Conservation (phyloP, 176 grass and related monocot genomes). For the Phoenix roebelenii region DNA sequence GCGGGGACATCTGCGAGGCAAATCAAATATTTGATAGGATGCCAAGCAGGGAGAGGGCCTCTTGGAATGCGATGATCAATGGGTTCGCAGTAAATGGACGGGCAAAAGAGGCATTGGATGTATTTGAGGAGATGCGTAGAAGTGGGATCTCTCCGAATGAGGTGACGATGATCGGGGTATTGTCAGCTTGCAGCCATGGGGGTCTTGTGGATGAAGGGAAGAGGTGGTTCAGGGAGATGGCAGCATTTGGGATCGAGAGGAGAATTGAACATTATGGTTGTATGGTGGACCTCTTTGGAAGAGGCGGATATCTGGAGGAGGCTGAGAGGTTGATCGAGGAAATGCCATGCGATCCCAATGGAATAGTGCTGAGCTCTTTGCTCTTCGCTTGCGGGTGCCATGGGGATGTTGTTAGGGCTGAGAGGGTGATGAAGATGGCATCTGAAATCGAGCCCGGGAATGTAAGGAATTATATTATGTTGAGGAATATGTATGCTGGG, state of each 20-base stretch:
- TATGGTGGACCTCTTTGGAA: constrained; percentile 24
- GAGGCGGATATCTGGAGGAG: constrained; percentile 16
- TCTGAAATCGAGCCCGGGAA: constrained; percentile 15
- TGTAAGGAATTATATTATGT: constrained; percentile 19
- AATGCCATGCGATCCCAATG: constrained; percentile 16
- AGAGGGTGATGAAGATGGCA: constrained; percentile 16
- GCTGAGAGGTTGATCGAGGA: constrained; percentile 18
- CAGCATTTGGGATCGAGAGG: neutral
- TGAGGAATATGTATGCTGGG: constrained; percentile 21
- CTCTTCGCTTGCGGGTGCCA: constrained; percentile 10
- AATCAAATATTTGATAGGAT: constrained; percentile 3
- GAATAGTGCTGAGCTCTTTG: constrained; percentile 22
- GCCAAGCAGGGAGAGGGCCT: constrained; percentile 3
- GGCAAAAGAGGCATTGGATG: constrained; percentile 6
- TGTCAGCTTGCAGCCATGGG: constrained; percentile 19
- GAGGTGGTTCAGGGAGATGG: constrained; percentile 21
- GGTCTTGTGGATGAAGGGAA: constrained; percentile 19
- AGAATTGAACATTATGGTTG: constrained; percentile 24
- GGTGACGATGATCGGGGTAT: constrained; percentile 14
- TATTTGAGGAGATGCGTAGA: constrained; percentile 15
- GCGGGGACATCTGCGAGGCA: constrained; percentile 9
- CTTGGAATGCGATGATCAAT: constrained; percentile 26
- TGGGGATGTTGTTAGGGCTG: constrained; percentile 13
- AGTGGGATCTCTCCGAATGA: constrained; percentile 3
- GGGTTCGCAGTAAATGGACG: constrained; percentile 14